Conservation (phyloP, 2,329 filamentous ascomycete genomes). For the Alternaria dauci region DNA sequence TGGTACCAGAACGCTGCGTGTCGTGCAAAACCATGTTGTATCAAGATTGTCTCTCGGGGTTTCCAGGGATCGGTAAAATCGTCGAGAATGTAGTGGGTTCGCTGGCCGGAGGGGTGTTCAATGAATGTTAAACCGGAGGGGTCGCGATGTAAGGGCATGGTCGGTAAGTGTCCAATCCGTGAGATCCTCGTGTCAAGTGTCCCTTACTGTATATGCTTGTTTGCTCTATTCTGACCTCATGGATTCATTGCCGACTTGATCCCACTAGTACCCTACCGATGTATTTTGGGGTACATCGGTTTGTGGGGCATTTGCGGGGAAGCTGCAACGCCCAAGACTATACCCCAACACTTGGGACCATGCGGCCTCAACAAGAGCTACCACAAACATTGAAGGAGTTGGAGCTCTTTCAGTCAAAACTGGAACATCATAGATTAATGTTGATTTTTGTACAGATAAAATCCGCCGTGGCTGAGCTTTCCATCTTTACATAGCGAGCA, state of each 20-base stretch:
- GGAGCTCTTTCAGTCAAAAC: background rate
- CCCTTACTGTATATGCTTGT: background rate
- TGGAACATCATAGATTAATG: rapidly evolving
- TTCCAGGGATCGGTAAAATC: constrained; percentile 46
- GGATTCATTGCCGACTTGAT: background rate
- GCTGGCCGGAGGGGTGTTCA: constrained; percentile 41
- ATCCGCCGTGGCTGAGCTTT: background rate
- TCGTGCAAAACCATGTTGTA: constrained; percentile 51
- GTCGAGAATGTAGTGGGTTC: constrained; percentile 41
- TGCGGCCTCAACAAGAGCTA: background rate
- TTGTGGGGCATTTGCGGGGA: constrained; percentile 19
- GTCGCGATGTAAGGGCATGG: constrained; percentile 35
- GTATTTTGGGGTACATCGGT: background rate
- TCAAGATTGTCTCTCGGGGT: constrained; percentile 44
- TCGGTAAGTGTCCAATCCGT: background rate
- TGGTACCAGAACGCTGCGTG: constrained; percentile 49
- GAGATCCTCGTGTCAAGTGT: background rate
- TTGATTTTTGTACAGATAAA: background rate
- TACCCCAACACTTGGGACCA: constrained; percentile 6
- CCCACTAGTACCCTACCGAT: background rate
- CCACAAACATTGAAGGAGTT: background rate
- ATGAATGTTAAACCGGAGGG: constrained; percentile 36
- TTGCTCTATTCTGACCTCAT: background rate
- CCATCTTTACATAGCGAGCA: background rate
- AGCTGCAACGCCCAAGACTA: background rate